Percentiles rank a stretch among this genome's conserved stretches.
phyloP scores from a whole-genome alignment of 164 flowering plant genomes.

The Umbilicus rupestris region DNA sequence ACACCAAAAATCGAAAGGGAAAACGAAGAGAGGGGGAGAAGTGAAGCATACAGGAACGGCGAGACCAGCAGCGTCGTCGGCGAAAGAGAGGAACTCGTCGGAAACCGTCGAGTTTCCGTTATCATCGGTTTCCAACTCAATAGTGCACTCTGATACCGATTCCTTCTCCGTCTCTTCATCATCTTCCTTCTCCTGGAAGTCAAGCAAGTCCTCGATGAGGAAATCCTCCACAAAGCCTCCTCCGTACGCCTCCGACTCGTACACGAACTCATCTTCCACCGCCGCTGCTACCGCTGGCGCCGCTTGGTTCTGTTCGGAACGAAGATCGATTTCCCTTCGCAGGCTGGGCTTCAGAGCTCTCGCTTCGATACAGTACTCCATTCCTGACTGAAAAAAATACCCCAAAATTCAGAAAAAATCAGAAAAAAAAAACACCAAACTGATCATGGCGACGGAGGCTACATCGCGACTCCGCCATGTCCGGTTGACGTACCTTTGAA shows the following conservation, averaged over 20 bases:
- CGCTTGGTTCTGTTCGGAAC: slow-evolving; percentile 14
- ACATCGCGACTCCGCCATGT: too few relatives aligned
- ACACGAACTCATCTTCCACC: slow-evolving; percentile 22
- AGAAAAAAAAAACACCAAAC: neutral
- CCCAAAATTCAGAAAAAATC: slow-evolving; percentile 5
- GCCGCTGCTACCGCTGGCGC: slow-evolving; percentile 15
- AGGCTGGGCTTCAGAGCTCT: slow-evolving; percentile 51
- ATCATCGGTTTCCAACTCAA: slow-evolving; percentile 10
- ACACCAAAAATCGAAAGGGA: too few relatives aligned
- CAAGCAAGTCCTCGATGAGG: slow-evolving; percentile 56
- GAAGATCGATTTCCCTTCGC: slow-evolving; percentile 23
- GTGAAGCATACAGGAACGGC: slow-evolving; percentile 43
- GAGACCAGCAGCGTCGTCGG: slow-evolving; percentile 24
- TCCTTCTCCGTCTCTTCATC: slow-evolving; percentile 29
- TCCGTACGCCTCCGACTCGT: slow-evolving; percentile 3
- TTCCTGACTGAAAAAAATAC: slow-evolving; percentile 13
- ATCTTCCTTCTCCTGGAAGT: slow-evolving; percentile 39
- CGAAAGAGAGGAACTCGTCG: slow-evolving; percentile 21
- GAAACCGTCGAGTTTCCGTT: slow-evolving; percentile 9
- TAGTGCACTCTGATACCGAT: slow-evolving; percentile 17
- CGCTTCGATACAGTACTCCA: slow-evolving; percentile 35
- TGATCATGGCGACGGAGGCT: neutral
- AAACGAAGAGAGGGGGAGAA: too few relatives aligned
- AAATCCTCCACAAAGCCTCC: slow-evolving; percentile 39
- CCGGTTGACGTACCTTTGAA: neutral